Conservation (phyloP, 1,284 basidiomycete species). For the Ceratobasidium theobromae region DNA sequence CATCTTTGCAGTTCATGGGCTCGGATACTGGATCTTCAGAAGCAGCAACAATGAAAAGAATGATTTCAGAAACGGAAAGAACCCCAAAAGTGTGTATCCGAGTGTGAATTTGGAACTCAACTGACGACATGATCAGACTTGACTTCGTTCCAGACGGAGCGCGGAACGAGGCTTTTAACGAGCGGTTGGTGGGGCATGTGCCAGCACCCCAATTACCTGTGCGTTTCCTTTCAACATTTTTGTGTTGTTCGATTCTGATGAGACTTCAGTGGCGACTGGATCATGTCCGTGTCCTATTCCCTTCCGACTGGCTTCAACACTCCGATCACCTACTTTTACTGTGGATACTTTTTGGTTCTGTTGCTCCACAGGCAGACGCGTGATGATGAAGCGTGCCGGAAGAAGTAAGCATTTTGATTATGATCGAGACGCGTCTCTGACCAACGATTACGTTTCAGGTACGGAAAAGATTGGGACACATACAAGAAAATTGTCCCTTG, state of each 20-base stretch:
- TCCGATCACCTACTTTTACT: slow-evolving; percentile 96
- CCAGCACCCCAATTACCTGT: slow-evolving; percentile 93
- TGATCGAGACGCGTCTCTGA: not conserved
- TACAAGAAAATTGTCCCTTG: slow-evolving; percentile 85
- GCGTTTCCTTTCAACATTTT: slow-evolving; percentile 42
- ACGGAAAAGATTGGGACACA: slow-evolving; percentile 83
- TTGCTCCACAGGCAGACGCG: slow-evolving; percentile 88
- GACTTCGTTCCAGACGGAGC: slow-evolving; percentile 78
- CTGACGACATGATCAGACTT: slow-evolving; percentile 52
- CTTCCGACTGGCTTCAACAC: slow-evolving; percentile 90
- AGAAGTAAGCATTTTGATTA: slow-evolving; percentile 60
- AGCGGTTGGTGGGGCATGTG: slow-evolving; percentile 98
- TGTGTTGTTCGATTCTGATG: slow-evolving; percentile 16
- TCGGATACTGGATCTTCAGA: slow-evolving; percentile 94
- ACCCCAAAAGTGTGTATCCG: slow-evolving; percentile 72
- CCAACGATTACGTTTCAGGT: slow-evolving; percentile 46
- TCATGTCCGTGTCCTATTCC: slow-evolving; percentile 94
- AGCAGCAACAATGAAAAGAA: slow-evolving; percentile 92
- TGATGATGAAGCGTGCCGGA: slow-evolving; percentile 89
- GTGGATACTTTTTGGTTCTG: slow-evolving; percentile 84
- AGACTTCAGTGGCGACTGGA: slow-evolving; percentile 68
- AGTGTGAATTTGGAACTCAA: not conserved
- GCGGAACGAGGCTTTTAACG: slow-evolving; percentile 88
- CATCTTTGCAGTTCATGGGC: slow-evolving; percentile 67
- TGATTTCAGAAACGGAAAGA: slow-evolving; percentile 88